Evolutionary conservation across 2,329 filamentous ascomycete genomes (phyloP).

Genomic region (Penicillium palitans): DNA sequence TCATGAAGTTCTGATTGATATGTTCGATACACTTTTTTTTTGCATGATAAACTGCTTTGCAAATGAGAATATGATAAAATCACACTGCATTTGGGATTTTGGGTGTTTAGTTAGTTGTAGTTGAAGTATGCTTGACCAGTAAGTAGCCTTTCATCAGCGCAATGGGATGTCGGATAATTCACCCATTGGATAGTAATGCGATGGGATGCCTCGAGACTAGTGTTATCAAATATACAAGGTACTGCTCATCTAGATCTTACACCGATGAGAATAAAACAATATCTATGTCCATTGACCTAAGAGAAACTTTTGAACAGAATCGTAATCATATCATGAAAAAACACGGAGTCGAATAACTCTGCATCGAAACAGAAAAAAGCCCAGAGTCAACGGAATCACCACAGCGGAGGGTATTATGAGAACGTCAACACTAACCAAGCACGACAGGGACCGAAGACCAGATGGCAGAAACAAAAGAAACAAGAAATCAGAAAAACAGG

Average conservation of each 20-base stretch:
- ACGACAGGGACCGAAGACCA: conserved; percentile 13
- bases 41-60: conserved; percentile 2
- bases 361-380: conserved; percentile 7
- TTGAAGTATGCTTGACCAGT: background rate
- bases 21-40: conserved; percentile 12
- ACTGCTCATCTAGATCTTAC: background rate
- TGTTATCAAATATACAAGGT: background rate
- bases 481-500: background rate
- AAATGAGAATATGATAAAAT: conserved; percentile 6
- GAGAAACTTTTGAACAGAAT: conserved; percentile 16
- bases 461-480: conserved; percentile 9
- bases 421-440: conserved; percentile 12
- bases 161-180: background rate
- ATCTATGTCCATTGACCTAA: conserved; percentile 13
- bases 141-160: background rate
- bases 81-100: background rate
- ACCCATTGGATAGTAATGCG: background rate
- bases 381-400: conserved; percentile 15
- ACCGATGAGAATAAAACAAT: background rate
- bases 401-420: conserved; percentile 16
- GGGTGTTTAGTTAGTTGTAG: background rate
- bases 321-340: conserved; percentile 15
- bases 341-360: conserved; percentile 7
- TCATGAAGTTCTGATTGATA: conserved; percentile 15
- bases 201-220: background rate